Base-by-base conservation (phyloP, 441 rosid genomes). In the Syzygium malaccense region DNA sequence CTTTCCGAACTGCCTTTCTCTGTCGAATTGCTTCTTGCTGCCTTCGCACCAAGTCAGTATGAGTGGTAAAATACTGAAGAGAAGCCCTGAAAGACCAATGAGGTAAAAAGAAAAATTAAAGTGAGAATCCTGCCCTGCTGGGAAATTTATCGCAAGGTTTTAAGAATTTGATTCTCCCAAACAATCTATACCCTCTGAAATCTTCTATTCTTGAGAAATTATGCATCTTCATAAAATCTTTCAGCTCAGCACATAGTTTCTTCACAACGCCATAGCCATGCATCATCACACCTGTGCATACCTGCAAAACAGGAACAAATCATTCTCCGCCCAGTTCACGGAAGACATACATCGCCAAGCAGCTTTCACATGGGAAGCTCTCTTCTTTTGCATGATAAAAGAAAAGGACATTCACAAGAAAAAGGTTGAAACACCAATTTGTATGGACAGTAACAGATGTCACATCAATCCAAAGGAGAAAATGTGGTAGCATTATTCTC, bases 281-380 rank as follows among this genome's bases (percentile, higher is more conserved):
- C 97, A 98, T 95, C 99, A 98, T 97, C 86, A 97, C 99, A 11
- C 99, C 99, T 0, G 99, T 96, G 90, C 99, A 98, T 30, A 97
- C 99, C 99, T 98, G 88, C 85, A 75, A 89, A 87, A 56, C 86
- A 86, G 19, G 15, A 86, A 75, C 18, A 14, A 85, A 83, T 54
- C 62, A 84, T 68, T 68, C 60, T 85, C 78, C 57, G 55, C 56
- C 20, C 85, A 51, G n/a, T 56, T 41, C 1, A n/a, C 86, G 55
- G 30, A 71, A 71, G 17, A 71, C n/a, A 37, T 75, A 37, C 51
- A 37, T 71, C 3, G 51, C 49, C 15, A 71, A 37, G 83, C 37
- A 45, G 51, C 83, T 75, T 75, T 41, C 28, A 37, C n/a, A 75
- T 7, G 51, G 48, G 28, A 75, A 75, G 51, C 83, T 75, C 83